Evolutionary conservation across 371 early-diverging fungal species (phyloP).

Genomic region (Mortierella sp.): DNA sequence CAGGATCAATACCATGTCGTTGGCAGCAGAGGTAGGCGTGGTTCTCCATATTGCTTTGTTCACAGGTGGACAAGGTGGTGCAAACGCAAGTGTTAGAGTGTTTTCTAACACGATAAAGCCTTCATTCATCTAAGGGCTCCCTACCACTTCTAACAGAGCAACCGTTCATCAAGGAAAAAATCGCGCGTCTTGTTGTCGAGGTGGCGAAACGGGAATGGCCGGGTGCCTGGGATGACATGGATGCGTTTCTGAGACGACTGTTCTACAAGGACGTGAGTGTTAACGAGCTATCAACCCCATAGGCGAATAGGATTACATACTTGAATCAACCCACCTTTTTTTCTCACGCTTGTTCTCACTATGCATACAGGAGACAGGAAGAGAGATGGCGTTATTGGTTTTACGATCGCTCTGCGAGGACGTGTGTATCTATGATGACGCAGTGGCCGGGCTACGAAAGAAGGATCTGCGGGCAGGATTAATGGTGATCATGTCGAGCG

Average conservation of each 20-base stretch:
- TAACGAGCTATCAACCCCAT: background rate
- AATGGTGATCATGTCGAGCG: constrained; percentile 49
- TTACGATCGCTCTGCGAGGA: constrained; percentile 62
- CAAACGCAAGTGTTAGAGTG: no score
- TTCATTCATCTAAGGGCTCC: constrained; percentile 12
- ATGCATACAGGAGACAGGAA: constrained; percentile 44
- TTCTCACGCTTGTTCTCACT: background rate
- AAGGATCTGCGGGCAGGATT: constrained; percentile 61
- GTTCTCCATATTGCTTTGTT: no score
- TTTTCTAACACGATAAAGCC: no score
- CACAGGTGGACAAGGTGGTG: no score
- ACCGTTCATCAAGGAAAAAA: constrained; percentile 60
- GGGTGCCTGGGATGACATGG: constrained; percentile 62
- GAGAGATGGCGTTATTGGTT: constrained; percentile 58
- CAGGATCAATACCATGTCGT: constrained; percentile 43
- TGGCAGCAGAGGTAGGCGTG: constrained; percentile 55
- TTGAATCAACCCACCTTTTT: background rate
- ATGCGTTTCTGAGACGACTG: constrained; percentile 53
- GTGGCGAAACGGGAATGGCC: constrained; percentile 70
- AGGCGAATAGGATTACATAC: background rate
- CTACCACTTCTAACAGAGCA: constrained; percentile 28
- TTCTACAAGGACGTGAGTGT: constrained; percentile 56
- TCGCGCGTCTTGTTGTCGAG: constrained; percentile 61
- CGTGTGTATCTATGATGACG: constrained; percentile 64
- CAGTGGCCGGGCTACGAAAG: constrained; percentile 61